These are phyloP conservation scores for Aegilops tauschii DNA, from an alignment of 176 grass and related monocot species.

Conservation along the genomic window DNA sequence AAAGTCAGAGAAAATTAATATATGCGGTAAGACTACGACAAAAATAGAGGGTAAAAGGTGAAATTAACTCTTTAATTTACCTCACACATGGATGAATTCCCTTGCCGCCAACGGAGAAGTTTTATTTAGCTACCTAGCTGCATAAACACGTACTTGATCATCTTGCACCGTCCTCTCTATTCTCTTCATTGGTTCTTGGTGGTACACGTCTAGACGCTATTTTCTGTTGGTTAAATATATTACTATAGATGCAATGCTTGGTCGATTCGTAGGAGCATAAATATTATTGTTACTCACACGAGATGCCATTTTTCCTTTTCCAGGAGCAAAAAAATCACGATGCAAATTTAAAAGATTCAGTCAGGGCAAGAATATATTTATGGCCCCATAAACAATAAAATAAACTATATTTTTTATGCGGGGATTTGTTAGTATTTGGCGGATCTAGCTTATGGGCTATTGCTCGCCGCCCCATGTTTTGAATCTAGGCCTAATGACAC, in stretches of 20 bases:
- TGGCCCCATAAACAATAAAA: no score
- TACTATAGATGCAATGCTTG: not conserved
- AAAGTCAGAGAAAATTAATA: no score
- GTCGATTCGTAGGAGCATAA: not conserved
- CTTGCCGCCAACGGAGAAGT: no score
- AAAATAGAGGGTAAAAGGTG: no score
- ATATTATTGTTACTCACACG: rapidly evolving
- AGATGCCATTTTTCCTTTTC: not conserved
- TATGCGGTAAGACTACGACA: no score
- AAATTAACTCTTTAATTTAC: no score
- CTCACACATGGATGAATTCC: no score
- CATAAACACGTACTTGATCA: not conserved
- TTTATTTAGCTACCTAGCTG: no score
- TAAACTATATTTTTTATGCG: no score
- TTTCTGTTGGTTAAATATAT: not conserved
- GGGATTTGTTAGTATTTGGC: no score
- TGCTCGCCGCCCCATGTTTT: not conserved
- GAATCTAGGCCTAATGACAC: not conserved
- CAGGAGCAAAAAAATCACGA: not conserved
- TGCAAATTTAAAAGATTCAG: not conserved
- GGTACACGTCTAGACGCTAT: not conserved
- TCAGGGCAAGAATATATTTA: not conserved
- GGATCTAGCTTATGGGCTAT: not conserved
- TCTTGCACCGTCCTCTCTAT: not conserved
- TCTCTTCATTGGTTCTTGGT: not conserved